Conservation (phyloP, 129 eudicot genomes). For the Artemisia tridentata region DNA sequence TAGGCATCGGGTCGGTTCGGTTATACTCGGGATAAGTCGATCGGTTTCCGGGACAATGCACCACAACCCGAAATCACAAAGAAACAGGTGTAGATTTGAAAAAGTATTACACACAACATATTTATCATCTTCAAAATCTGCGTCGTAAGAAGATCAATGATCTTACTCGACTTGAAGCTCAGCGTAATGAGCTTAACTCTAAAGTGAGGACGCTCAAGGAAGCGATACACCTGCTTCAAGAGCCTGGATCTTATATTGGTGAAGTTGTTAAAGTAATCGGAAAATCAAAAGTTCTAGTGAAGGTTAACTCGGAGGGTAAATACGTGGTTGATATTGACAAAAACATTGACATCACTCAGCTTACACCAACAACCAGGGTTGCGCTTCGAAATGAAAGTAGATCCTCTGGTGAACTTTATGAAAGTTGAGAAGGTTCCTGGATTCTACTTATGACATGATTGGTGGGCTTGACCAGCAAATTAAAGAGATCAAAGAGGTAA, state of each 20-base stretch:
- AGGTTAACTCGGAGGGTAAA: slow-evolving; percentile 91
- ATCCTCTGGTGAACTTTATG: slow-evolving; percentile 89
- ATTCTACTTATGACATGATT: slow-evolving; percentile 94
- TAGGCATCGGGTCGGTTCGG: too few relatives aligned
- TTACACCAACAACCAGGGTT: slow-evolving; percentile 91
- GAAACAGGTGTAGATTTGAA: slow-evolving; percentile 67
- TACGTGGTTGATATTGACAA: slow-evolving; percentile 89
- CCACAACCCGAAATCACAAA: too few relatives aligned
- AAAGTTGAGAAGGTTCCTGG: slow-evolving; percentile 95
- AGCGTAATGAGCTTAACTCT: slow-evolving; percentile 74
- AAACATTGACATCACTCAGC: slow-evolving; percentile 75
- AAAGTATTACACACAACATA: slow-evolving; percentile 59
- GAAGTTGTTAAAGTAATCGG: slow-evolving; percentile 98
- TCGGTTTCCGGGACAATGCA: too few relatives aligned
- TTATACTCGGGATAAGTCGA: too few relatives aligned
- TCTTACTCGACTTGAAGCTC: slow-evolving; percentile 78
- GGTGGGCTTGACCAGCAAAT: slow-evolving; percentile 97
- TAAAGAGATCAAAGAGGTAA: slow-evolving; percentile 94
- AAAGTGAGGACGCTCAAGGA: slow-evolving; percentile 82
- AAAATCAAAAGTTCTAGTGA: slow-evolving; percentile 81
- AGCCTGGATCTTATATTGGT: slow-evolving; percentile 95
- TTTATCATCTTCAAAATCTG: slow-evolving; percentile 65
- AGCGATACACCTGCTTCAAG: slow-evolving; percentile 86
- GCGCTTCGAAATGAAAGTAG: slow-evolving; percentile 91
- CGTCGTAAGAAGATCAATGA: slow-evolving; percentile 57